Evolutionary conservation across 805 yeast species (phyloP), one percentile per base, ranked within the genome.

Genomic region (Maudiozyma saulgeensis): DNA sequence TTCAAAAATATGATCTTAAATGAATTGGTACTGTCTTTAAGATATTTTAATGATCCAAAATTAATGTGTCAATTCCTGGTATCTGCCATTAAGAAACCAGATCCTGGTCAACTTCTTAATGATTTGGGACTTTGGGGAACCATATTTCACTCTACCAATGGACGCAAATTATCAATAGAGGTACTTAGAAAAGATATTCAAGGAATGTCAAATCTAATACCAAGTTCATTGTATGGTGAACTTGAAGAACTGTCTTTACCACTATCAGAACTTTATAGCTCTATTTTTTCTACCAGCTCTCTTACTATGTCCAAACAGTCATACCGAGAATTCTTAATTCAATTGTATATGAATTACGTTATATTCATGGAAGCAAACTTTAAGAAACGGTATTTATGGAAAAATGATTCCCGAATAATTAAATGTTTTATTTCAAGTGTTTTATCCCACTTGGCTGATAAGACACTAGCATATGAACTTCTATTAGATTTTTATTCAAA

Each of bases 21-120:
- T 2, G 64, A 61, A 43, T 25, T 64, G 25, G 45, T 60, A 5
- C 41, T 56, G 6, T 54, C 62, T 3, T 40, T 62, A 15, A 49
- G 60, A 39, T 50, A 57, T 5, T 63, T 61, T 25, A 57, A 62
- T 35, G 68, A 65, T 44, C 62, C 67, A 11, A 61, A 59, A 49
- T 43, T 64, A 28, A 49, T 53, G 2, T 50, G 56, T 12, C 57
- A 57, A 39, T 60, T 61, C 38, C 23, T 62, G 3, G 34, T 60
- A 19, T 56, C 63, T 8, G 53, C 60, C 3, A 41, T 47, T 7
- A 26, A 45, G 15, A 26, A 40, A 3, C 49, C 51, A 18, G 18
- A 47, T 11, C 53, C 61, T 11, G 49, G 51, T 6, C 34, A n/a
- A 5, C 32, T 63, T 13, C 31, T 65, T 35, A 65, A 65, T 46